Evolutionary conservation across 352 stramenopile species (phyloP).

Genomic region (Phytophthora pini): DNA sequence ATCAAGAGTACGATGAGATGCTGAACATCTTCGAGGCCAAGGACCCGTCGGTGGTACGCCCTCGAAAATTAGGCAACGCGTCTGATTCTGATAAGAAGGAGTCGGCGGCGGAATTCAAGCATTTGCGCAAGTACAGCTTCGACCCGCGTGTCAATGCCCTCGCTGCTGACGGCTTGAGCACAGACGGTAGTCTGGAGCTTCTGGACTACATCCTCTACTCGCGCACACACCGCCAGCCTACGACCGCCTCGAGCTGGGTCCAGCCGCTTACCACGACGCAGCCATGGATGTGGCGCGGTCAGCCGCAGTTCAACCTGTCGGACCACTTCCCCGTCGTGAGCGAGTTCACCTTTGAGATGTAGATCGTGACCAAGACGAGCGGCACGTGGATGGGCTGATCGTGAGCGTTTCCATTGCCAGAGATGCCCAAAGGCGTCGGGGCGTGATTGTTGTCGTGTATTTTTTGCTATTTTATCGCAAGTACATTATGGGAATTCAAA

Average conservation of each 20-base stretch:
- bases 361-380: conserved; percentile 13
- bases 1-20: conserved; percentile 86
- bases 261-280: conserved; percentile 56
- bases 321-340: conserved; percentile 83
- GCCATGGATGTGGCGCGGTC: conserved; percentile 67
- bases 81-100: conserved; percentile 36
- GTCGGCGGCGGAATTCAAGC: conserved; percentile 41
- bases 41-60: conserved; percentile 48
- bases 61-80: conserved; percentile 20
- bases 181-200: conserved; percentile 77
- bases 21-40: conserved; percentile 62
- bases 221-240: conserved; percentile 59
- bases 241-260: conserved; percentile 60
- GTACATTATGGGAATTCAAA: conserved; percentile 33
- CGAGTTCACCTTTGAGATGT: conserved; percentile 80
- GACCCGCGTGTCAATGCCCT: conserved; percentile 74
- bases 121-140: conserved; percentile 67
- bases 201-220: conserved; percentile 81
- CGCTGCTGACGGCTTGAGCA: conserved; percentile 66
- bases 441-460: conserved; percentile 35
- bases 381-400: conserved; percentile 15
- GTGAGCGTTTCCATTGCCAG: conserved; percentile 9
- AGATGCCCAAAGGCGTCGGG: background rate
- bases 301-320: conserved; percentile 75
- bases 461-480: conserved; percentile 40